Conservation (phyloP, 192 early-diverging fungal genomes). For the Funneliformis mosseae region DNA sequence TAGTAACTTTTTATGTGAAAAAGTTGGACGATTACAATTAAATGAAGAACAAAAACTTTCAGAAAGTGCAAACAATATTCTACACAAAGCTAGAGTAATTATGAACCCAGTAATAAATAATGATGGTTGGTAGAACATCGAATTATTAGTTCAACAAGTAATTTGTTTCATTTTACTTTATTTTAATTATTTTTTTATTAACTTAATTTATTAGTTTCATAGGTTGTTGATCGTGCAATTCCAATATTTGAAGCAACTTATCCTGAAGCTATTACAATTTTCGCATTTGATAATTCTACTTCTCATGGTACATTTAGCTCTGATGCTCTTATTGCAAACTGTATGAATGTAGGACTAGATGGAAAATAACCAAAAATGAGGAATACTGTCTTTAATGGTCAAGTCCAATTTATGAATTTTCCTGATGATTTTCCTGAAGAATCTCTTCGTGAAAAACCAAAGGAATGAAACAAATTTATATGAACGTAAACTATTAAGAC, state of each 20-base stretch:
- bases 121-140: slow-evolving; percentile 31
- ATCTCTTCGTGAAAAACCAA: too few relatives aligned
- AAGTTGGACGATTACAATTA: slow-evolving; percentile 7
- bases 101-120: slow-evolving; percentile 30
- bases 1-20: slow-evolving; percentile 34
- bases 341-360: slow-evolving; percentile 29
- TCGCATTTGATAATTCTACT: slow-evolving; percentile 38
- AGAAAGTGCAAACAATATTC: not conserved
- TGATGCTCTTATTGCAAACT: slow-evolving; percentile 20
- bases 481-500: too few relatives aligned
- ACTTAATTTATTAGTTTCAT: too few relatives aligned
- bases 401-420: too few relatives aligned
- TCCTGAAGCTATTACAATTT: slow-evolving; percentile 21
- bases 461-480: too few relatives aligned
- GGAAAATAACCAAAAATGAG: slow-evolving; percentile 30
- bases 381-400: not conserved
- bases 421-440: too few relatives aligned
- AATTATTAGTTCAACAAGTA: slow-evolving; percentile 28
- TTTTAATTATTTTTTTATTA: too few relatives aligned
- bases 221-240: slow-evolving; percentile 8
- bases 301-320: not conserved
- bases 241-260: slow-evolving; percentile 20
- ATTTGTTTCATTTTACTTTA: too few relatives aligned
- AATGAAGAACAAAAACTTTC: not conserved
- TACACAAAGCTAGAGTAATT: not conserved